Conservation (phyloP, 768 basidiomycete genomes). For the Lyophyllum decastes region DNA sequence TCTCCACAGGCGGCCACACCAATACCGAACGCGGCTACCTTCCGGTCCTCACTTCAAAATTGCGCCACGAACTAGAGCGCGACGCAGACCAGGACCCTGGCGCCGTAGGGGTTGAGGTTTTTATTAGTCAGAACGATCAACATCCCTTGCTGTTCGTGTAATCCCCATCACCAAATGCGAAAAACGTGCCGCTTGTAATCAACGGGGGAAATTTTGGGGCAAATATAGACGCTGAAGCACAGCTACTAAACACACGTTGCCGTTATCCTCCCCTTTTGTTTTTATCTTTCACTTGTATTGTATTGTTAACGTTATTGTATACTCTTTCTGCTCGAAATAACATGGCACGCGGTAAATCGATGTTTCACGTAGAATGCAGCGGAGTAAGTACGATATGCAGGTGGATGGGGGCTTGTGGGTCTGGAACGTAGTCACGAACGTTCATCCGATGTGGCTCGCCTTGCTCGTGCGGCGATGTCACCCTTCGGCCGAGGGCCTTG, state of each 20-base stretch:
- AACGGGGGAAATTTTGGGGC: neutral
- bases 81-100: slow-evolving; percentile 31
- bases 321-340: neutral
- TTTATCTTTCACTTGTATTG: neutral
- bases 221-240: neutral
- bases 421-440: neutral
- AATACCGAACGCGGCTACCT: slow-evolving; percentile 96
- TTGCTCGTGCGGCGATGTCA: neutral
- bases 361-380: neutral
- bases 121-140: slow-evolving; percentile 70
- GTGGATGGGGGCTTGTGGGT: neutral
- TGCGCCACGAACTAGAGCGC: slow-evolving; percentile 51
- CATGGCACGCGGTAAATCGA: neutral
- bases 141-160: slow-evolving; percentile 77
- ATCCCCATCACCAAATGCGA: slow-evolving; percentile 8
- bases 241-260: neutral
- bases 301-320: neutral
- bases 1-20: slow-evolving; percentile 74
- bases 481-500: neutral
- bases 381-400: neutral
- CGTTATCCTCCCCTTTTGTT: neutral
- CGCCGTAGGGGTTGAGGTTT: slow-evolving; percentile 53
- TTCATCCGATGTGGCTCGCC: no score
- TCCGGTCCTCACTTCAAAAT: slow-evolving; percentile 65
- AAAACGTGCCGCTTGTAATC: neutral